phyloP scores from a whole-genome alignment of 371 early-diverging fungal genomes.

The Smittium culicis region DNA sequence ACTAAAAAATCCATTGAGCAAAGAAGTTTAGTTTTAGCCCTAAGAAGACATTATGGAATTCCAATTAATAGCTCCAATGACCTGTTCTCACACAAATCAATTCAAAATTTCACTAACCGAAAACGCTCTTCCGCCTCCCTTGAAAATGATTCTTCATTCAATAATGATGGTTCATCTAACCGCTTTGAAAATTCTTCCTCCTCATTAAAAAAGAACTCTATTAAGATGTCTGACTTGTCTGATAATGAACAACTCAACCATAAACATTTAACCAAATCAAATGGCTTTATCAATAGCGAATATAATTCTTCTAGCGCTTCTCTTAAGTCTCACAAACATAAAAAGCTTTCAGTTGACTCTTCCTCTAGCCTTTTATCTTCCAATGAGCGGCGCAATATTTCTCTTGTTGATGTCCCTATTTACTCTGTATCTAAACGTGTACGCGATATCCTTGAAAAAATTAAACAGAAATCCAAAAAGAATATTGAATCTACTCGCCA shows the following conservation, averaged over 20 bases:
- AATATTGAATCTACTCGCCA: background rate
- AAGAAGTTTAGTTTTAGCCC: slow-evolving; percentile 6
- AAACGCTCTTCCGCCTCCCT: background rate
- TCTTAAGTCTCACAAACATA: background rate
- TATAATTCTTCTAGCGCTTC: background rate
- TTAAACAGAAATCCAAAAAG: background rate
- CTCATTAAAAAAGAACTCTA: background rate
- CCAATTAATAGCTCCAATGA: background rate
- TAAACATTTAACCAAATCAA: background rate
- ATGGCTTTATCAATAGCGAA: too few relatives aligned
- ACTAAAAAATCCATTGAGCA: slow-evolving; percentile 6
- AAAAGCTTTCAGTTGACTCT: background rate
- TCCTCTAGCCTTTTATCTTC: background rate
- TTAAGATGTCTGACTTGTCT: background rate
- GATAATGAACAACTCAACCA: background rate
- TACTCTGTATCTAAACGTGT: background rate
- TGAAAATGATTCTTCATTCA: background rate
- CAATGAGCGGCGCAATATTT: background rate
- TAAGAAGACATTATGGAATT: slow-evolving; percentile 1
- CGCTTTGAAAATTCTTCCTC: background rate
- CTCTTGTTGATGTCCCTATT: slow-evolving; percentile 4
- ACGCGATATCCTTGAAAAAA: background rate
- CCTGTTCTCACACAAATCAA: background rate
- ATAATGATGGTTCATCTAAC: too few relatives aligned
- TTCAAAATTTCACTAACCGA: background rate